phyloP scores from a whole-genome alignment of 2,329 filamentous ascomycete genomes.

The Stachybotrys echinatus region DNA sequence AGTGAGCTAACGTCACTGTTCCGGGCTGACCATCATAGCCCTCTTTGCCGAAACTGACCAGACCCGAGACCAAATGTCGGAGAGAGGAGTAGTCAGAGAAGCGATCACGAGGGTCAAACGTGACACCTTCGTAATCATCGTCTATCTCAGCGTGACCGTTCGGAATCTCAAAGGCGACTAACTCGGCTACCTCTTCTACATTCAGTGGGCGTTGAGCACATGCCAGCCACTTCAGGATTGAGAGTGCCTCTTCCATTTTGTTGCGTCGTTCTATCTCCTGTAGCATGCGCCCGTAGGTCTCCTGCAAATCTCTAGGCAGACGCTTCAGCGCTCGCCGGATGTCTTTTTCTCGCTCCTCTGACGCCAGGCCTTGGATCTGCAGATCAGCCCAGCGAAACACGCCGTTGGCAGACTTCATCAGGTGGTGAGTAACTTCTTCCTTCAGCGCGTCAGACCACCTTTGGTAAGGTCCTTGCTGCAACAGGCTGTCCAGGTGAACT shows the following conservation, averaged over 20 bases:
- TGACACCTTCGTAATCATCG: not conserved
- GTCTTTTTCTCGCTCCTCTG: not conserved
- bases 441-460: not conserved
- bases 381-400: not conserved
- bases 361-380: not conserved
- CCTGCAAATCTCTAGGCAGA: not conserved
- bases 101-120: not conserved
- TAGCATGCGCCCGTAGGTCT: not conserved
- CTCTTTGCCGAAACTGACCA: not conserved
- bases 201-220: not conserved
- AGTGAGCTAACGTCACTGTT: not conserved
- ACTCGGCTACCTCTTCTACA: not conserved
- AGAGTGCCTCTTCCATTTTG: not conserved
- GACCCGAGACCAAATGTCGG: not conserved
- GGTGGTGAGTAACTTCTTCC: not conserved
- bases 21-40: not conserved
- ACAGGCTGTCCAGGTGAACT: not conserved
- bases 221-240: not conserved
- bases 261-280: not conserved
- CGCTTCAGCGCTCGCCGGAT: not conserved
- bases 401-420: not conserved
- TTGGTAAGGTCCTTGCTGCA: not conserved
- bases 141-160: not conserved
- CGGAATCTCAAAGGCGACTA: not conserved
- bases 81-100: not conserved